Evolutionary conservation across 495 filamentous ascomycete genomes (phyloP), one percentile per base, ranked within the genome.

Genomic region (Hypoxylon intermedium): DNA sequence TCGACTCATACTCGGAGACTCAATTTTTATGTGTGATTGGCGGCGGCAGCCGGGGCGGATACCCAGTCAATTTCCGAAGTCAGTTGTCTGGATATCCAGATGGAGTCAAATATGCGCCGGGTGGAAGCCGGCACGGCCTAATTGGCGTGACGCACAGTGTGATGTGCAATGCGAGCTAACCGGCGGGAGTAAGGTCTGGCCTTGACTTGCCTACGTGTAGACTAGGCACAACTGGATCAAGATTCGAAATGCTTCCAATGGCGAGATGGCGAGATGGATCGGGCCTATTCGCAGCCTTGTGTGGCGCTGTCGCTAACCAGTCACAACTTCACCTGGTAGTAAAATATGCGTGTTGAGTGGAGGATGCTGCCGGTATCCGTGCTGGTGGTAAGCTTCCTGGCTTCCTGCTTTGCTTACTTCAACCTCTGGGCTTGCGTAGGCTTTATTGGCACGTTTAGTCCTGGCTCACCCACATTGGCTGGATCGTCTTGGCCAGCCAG

Each of bases 211-310:
- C 41, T 54, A n/a, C n/a, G n/a, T n/a, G n/a, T n/a, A 50, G 60
- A 43, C 41, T 64, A 58, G 60, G 6, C 20, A 44, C 11, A 21
- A 16, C 16, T 19, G 38, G 38, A 16, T 42, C 37, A 5, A 21
- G 24, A 47, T 52, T 18, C 30, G 20, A 41, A 33, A 40, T 33
- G 47, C 30, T 53, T 40, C 34, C 37, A 12, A 24, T 24, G 20
- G 13, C 23, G 24, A 28, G 9, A 42, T 15, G 61, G 21, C 15
- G 9, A 38, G 15, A 38, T 38, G 6, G 36, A 16, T 65, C 61
- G 61, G 61, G 50, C 61, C 61, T 65, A 65, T 65, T 28, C 23
- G 48, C 61, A 65, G 61, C 61, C 61, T 65, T 59, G 50, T 60
- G 61, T 60, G 61, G 61, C 61, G 61, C 28, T 54, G 43, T 20